Percentiles rank a stretch among this genome's conserved stretches.
Evolutionary conservation across 805 yeast genomes (phyloP).

Genomic region (Saccharomycopsis microspora): DNA sequence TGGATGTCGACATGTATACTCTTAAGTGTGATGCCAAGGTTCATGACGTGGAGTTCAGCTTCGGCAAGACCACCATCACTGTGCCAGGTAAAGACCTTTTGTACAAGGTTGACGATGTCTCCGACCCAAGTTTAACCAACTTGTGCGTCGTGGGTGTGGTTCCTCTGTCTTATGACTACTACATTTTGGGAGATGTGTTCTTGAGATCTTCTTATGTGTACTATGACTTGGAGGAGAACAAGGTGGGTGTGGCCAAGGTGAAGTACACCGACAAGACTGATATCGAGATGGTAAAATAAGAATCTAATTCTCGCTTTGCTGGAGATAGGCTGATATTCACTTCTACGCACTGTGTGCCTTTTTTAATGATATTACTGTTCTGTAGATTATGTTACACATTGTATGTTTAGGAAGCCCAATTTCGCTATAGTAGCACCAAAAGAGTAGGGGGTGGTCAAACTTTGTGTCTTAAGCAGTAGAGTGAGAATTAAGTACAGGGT

Average conservation of each 20-base stretch:
- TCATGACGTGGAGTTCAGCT: conserved; percentile 33
- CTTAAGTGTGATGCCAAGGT: conserved; percentile 32
- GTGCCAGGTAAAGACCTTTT: conserved; percentile 34
- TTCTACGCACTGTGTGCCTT: too few relatives aligned
- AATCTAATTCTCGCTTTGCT: too few relatives aligned
- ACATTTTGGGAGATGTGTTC: conserved; percentile 44
- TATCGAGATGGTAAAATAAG: conserved; percentile 11
- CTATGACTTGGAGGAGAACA: conserved; percentile 36
- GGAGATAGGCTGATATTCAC: too few relatives aligned
- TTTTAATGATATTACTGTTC: too few relatives aligned
- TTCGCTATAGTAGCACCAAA: too few relatives aligned
- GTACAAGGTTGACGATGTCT: not conserved
- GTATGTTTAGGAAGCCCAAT: too few relatives aligned
- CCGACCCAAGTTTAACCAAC: not conserved
- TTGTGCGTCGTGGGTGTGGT: conserved; percentile 36
- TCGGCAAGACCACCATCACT: conserved; percentile 45
- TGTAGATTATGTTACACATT: too few relatives aligned
- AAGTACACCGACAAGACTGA: conserved; percentile 20
- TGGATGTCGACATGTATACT: conserved; percentile 31
- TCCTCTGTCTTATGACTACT: conserved; percentile 24
- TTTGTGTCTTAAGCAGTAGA: too few relatives aligned
- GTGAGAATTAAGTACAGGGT: too few relatives aligned
- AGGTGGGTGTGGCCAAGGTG: conserved; percentile 37
- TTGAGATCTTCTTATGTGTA: conserved; percentile 41
- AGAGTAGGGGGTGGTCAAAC: too few relatives aligned